These are phyloP conservation scores for Russula dissimulans DNA, from an alignment of 768 basidiomycete species.

Conservation along the genomic window DNA sequence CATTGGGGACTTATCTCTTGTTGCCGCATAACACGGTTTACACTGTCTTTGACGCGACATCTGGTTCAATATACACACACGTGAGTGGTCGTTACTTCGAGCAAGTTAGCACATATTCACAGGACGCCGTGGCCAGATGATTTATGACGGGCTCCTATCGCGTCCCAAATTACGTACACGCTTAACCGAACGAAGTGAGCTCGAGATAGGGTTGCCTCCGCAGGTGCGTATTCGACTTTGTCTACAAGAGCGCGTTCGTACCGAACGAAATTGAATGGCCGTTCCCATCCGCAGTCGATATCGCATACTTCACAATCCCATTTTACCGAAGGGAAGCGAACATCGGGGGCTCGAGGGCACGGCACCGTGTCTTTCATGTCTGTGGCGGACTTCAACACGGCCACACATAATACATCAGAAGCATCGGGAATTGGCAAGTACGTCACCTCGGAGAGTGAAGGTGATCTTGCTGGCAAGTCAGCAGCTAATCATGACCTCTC, in stretches of 20 bases:
- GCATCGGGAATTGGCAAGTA: background rate
- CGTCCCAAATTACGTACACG: background rate
- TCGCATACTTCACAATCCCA: background rate
- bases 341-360: background rate
- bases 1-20: background rate
- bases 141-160: background rate
- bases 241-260: background rate
- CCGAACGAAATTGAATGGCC: background rate
- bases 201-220: background rate
- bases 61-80: conserved; percentile 5
- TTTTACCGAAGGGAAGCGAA: background rate
- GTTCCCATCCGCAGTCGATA: background rate
- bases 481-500: background rate
- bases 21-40: background rate
- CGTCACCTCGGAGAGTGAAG: background rate
- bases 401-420: background rate
- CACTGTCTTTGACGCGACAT: background rate
- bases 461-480: background rate
- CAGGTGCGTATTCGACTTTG: background rate
- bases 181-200: background rate
- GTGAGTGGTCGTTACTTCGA: background rate
- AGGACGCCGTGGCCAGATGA: background rate
- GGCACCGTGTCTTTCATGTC: background rate
- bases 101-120: background rate
- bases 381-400: background rate